Percentiles rank a stretch among this genome's conserved stretches.
These are phyloP conservation scores for Trypanosoma avium DNA, from an alignment of 208 protist species.

Conservation along the genomic window DNA sequence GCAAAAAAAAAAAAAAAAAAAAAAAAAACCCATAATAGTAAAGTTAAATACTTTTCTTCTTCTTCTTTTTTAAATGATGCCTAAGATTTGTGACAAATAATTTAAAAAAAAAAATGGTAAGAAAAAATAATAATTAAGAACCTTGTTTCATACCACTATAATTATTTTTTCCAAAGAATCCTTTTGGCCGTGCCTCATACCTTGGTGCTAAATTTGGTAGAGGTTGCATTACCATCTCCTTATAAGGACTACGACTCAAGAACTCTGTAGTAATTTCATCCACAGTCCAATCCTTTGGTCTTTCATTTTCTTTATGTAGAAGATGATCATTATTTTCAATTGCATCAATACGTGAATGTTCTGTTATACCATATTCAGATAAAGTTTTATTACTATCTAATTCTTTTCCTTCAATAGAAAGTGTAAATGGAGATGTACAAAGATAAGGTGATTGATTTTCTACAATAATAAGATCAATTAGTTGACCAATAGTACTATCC, in stretches of 20 bases:
- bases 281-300: constrained; percentile 82
- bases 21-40: neutral
- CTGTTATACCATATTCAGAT: constrained; percentile 53
- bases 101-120: neutral
- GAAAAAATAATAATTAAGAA: constrained; percentile 31
- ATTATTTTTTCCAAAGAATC: constrained; percentile 74
- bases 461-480: constrained; percentile 69
- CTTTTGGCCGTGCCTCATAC: constrained; percentile 77
- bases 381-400: constrained; percentile 54
- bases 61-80: too few species aligned
- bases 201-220: constrained; percentile 64
- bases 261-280: constrained; percentile 74
- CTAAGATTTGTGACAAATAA: too few species aligned
- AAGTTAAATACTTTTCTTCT: too few species aligned
- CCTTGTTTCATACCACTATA: constrained; percentile 82
- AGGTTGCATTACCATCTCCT: constrained; percentile 87
- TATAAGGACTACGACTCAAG: constrained; percentile 63
- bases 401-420: constrained; percentile 72
- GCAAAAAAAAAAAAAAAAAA: constrained; percentile 21
- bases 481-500: constrained; percentile 61
- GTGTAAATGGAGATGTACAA: constrained; percentile 56
- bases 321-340: constrained; percentile 75
- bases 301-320: constrained; percentile 43
- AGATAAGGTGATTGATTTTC: constrained; percentile 88
- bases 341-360: constrained; percentile 72